Conservation (phyloP, 805 yeast genomes). For the Saccharomycopsis fermentans region DNA sequence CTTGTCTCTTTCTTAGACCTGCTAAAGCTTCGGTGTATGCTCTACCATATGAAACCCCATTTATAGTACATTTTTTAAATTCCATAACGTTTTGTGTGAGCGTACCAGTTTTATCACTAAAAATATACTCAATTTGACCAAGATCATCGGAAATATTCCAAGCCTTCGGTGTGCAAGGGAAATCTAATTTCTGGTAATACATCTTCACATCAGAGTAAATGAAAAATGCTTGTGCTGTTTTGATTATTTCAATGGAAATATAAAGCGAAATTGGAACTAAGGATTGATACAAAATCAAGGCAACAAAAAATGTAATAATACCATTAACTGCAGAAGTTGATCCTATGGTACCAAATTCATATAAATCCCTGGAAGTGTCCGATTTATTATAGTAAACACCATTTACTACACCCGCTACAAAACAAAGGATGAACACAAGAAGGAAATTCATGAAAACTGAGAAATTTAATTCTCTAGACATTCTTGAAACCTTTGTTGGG, state of each 20-base stretch:
- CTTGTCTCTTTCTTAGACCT: conserved; percentile 69
- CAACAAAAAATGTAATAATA: conserved; percentile 62
- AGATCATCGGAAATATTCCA: conserved; percentile 83
- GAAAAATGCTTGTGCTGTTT: conserved; percentile 73
- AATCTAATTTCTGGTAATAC: conserved; percentile 61
- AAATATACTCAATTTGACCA: conserved; percentile 78
- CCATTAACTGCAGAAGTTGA: conserved; percentile 60
- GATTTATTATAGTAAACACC: conserved; percentile 48
- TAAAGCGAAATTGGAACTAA: conserved; percentile 77
- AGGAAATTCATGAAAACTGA: conserved; percentile 60
- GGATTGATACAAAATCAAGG: conserved; percentile 66
- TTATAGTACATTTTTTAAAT: conserved; percentile 69
- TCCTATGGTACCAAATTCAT: conserved; percentile 63
- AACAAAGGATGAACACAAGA: conserved; percentile 55
- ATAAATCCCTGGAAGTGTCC: conserved; percentile 46
- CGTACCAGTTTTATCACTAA: conserved; percentile 95
- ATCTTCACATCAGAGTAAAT: conserved; percentile 65
- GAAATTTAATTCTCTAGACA: conserved; percentile 60
- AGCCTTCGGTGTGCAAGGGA: conserved; percentile 74
- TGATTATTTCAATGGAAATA: conserved; percentile 72
- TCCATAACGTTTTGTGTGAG: conserved; percentile 94
- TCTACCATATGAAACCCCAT: conserved; percentile 61
- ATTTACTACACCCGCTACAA: conserved; percentile 59
- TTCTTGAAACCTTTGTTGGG: conserved; percentile 67
- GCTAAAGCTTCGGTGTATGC: conserved; percentile 80